Evolutionary conservation across 2,329 filamentous ascomycete species (phyloP).

Genomic region (Torrubiellomyces zombiae): DNA sequence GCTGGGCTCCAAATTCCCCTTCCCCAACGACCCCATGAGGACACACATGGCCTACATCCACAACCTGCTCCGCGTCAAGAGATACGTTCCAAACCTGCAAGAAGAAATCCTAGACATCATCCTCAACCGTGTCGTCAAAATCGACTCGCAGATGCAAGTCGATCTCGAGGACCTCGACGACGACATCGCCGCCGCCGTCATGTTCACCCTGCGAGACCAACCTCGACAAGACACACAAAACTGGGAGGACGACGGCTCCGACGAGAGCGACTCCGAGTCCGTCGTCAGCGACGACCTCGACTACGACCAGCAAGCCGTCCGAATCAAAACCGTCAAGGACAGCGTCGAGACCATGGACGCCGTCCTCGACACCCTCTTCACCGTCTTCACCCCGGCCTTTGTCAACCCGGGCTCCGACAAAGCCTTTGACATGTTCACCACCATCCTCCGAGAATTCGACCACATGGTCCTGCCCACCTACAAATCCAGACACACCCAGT

Average conservation of each 20-base stretch:
- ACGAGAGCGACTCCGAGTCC: conserved; percentile 53
- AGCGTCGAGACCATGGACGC: conserved; percentile 85
- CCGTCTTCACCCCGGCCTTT: conserved; percentile 62
- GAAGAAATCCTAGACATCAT: conserved; percentile 71
- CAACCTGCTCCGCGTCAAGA: conserved; percentile 62
- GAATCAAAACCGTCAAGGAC: conserved; percentile 56
- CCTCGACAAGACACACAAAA: conserved; percentile 8
- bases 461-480: conserved; percentile 81
- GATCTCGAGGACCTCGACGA: conserved; percentile 90
- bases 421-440: conserved; percentile 57
- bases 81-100: conserved; percentile 62
- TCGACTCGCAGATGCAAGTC: conserved; percentile 88
- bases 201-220: conserved; percentile 28
- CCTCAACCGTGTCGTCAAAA: conserved; percentile 74
- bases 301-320: conserved; percentile 42
- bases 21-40: conserved; percentile 56
- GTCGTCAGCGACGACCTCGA: conserved; percentile 53
- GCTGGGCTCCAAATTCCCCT: conserved; percentile 55
- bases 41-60: conserved; percentile 77
- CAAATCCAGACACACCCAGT: conserved; percentile 85
- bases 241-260: conserved; percentile 36
- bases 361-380: conserved; percentile 76
- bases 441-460: conserved; percentile 71
- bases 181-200: conserved; percentile 59
- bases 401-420: conserved; percentile 48